Evolutionary conservation across 2,329 filamentous ascomycete species (phyloP), one percentile per base, ranked within the genome.

Genomic region (Sarocladium kiliense): DNA sequence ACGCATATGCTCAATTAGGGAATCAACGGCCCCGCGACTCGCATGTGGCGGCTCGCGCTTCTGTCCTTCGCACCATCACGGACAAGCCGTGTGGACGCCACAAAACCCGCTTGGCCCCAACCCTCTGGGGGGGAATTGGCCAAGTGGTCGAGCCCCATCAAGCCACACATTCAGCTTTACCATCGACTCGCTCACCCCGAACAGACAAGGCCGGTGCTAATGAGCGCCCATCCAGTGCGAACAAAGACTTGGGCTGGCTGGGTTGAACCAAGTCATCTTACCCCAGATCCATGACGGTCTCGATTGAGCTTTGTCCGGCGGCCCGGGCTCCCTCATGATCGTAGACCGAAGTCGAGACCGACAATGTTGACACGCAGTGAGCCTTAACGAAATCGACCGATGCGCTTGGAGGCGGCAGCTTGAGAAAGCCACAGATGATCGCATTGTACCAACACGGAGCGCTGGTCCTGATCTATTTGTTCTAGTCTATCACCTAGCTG

Each of bases 201-300:
- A 18, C 16, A n/a, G 3, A 51, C 47, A 51, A 9, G 30, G 30
- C 30, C n/a, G 6, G 47, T 51, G 19, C 47, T 36, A 51, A 18
- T 19, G 18, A 36, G 25, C 47, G 30, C 47, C 44, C 47, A 11
- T 51, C 11, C 27, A 23, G 19, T 12, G 26, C n/a, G 18, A 51
- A 51, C 47, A 51, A 51, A 34, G 30, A 12, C 3, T 10, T 23
- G 12, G n/a, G n/a, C 18, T 23, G 47, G 23, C n/a, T 27, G 26
- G 26, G 16, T 23, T 23, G 21, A 27, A 14, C 14, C 16, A 16
- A 16, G 5, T 34, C 5, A 36, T 36, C n/a, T 36, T 32, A 51
- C 47, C 47, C 30, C 47, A 23, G 47, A 51, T 36, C 47, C 27
- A 51, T 34, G 27, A 51, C 25, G 47, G 47, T 51, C 47, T 51